These are phyloP conservation scores for Bremia lactucae DNA, from an alignment of 352 stramenopile genomes.

Conservation along the genomic window DNA sequence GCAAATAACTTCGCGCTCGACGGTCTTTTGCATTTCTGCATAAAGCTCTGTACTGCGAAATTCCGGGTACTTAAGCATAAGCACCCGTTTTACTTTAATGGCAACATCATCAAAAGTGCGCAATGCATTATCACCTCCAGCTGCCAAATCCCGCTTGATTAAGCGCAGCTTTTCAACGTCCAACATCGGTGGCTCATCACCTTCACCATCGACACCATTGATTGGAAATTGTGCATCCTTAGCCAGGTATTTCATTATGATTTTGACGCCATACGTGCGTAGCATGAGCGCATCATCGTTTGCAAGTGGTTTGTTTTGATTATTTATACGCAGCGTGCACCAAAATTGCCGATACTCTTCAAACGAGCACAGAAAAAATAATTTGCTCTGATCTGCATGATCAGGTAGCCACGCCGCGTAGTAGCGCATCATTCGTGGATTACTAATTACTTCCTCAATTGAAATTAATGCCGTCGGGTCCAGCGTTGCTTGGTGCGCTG, in stretches of 20 bases:
- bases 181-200: conserved; percentile 28
- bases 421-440: conserved; percentile 74
- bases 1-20: conserved; percentile 70
- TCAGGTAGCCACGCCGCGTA: conserved; percentile 53
- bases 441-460: conserved; percentile 71
- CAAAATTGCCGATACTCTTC: conserved; percentile 68
- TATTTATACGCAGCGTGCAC: conserved; percentile 58
- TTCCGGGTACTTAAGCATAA: conserved; percentile 71
- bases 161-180: conserved; percentile 46
- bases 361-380: conserved; percentile 76
- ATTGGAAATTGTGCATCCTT: conserved; percentile 77
- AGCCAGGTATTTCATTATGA: conserved; percentile 76
- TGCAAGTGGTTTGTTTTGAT: conserved; percentile 50
- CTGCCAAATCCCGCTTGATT: conserved; percentile 71
- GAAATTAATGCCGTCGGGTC: conserved; percentile 48
- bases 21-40: conserved; percentile 65
- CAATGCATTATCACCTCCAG: conserved; percentile 66
- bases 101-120: conserved; percentile 72
- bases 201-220: conserved; percentile 22
- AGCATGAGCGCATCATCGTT: conserved; percentile 80
- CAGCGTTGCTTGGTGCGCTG: conserved; percentile 18
- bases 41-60: conserved; percentile 79
- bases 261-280: conserved; percentile 80
- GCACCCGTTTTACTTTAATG: conserved; percentile 62
- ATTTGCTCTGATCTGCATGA: conserved; percentile 51